A percentile compares a stretch with the other conserved stretches of the same genome.
Conservation (phyloP, 768 basidiomycete genomes). For the Goffeauzyma gilvescens region DNA sequence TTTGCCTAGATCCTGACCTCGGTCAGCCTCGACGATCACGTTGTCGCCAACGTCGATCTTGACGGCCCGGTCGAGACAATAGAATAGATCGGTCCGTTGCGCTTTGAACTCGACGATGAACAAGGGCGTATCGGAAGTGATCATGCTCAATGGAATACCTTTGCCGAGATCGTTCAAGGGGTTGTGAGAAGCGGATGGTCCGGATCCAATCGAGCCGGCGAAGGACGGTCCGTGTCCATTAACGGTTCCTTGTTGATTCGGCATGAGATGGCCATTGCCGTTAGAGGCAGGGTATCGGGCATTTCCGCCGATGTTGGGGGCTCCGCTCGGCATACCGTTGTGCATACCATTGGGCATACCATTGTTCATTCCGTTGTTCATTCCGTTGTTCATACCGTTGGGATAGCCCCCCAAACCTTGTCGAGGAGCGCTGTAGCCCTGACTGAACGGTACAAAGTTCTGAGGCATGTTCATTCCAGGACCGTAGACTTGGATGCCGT, state of each 20-base stretch:
- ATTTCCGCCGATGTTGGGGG: neutral
- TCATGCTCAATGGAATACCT: slow-evolving; percentile 66
- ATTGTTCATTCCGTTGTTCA: no score
- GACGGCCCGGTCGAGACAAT: slow-evolving; percentile 50
- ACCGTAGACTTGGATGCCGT: no score
- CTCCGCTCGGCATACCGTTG: no score
- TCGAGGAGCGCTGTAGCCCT: no score
- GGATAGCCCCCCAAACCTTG: no score
- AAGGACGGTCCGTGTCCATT: slow-evolving; percentile 2
- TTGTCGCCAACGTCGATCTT: slow-evolving; percentile 66
- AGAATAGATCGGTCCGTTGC: slow-evolving; percentile 84
- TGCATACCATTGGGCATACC: no score
- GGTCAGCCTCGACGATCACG: slow-evolving; percentile 91
- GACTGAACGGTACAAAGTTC: no score
- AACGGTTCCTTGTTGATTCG: no score
- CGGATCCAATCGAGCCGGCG: neutral
- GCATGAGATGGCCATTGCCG: no score
- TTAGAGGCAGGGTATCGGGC: no score
- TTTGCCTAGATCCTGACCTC: slow-evolving; percentile 71
- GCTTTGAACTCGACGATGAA: slow-evolving; percentile 98
- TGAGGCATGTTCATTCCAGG: no score
- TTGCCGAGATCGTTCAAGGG: slow-evolving; percentile 44
- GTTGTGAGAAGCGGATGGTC: neutral
- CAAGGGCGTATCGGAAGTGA: slow-evolving; percentile 69
- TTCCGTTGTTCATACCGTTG: no score